Base-by-base conservation (phyloP, 129 eudicot species). In the Ambrosia artemisiifolia region DNA sequence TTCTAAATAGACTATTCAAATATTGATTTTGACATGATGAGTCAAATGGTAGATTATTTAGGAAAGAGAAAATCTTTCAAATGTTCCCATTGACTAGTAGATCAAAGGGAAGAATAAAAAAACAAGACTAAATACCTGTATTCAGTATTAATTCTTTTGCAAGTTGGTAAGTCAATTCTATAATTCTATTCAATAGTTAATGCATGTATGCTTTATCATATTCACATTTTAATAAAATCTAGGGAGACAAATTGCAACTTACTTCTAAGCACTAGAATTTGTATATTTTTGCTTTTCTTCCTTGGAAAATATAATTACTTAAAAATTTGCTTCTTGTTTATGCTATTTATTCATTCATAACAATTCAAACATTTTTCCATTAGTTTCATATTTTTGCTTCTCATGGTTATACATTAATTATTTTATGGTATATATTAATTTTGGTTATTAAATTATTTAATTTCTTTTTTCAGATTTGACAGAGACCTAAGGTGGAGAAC, bases 401-500 rank as follows among this genome's bases (percentile, higher is more conserved):
- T 35, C 24, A 16, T 33, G 32, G 56, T 51, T 53, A 70, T 60
- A 43, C 2, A 42, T 16, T 43, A 24, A 7, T 9, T 19, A 33
- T 61, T 55, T 28, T 49, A 66, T 54, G 12, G 30, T 43, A 28
- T 32, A 24, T 43, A 28, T 17, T 75, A n/a, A 12, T 44, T 67
- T 59, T 50, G 19, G 6, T 10, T 2, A 76, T 46, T 14, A 4
- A 19, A 16, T 4, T 61, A 43, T 67, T 60, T 10, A 34, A 1
- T 69, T 38, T 10, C 2, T 28, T 28, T 24, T 70, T 76, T 75
- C 96, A 92, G 98, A 71, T 88, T 86, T 65, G 80, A 81, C 3
- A 80, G 98, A 69, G 98, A 92, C 57, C 68, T 92, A 71, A 73
- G 86, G 49, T 92, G 96, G 98, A 87, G 98, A 80, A 89, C 96